These are phyloP conservation scores for Vararia minispora DNA, from an alignment of 768 basidiomycete species.

Conservation along the genomic window DNA sequence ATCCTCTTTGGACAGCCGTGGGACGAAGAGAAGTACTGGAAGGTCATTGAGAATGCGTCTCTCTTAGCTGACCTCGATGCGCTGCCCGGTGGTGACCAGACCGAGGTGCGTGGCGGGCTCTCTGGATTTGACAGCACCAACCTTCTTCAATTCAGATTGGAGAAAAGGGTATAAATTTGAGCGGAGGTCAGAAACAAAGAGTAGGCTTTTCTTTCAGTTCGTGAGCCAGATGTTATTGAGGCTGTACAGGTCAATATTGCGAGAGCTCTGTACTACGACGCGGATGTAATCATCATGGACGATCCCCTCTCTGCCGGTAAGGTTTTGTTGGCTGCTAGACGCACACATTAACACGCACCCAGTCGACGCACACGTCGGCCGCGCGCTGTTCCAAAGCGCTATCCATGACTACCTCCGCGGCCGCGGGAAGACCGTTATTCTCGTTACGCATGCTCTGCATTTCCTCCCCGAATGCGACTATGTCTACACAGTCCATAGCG, in stretches of 20 bases:
- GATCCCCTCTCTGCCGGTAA: conserved; percentile 55
- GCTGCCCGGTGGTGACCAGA: conserved; percentile 60
- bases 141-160: conserved; percentile 36
- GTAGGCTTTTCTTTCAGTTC: conserved; percentile 20
- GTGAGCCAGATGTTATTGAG: too few relatives aligned
- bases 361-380: conserved; percentile 72
- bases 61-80: conserved; percentile 54
- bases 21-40: conserved; percentile 58
- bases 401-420: conserved; percentile 36
- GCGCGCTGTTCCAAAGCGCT: conserved; percentile 55
- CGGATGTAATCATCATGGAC: conserved; percentile 51
- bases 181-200: conserved; percentile 57
- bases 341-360: conserved; percentile 15
- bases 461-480: conserved; percentile 41
- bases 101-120: conserved; percentile 36
- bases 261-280: conserved; percentile 53
- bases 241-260: conserved; percentile 50
- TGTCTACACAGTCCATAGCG: conserved; percentile 35
- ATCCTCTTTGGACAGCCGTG: conserved; percentile 55
- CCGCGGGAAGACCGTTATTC: conserved; percentile 38
- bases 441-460: conserved; percentile 47
- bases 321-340: conserved; percentile 5
- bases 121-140: not conserved
- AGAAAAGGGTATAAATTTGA: conserved; percentile 58
- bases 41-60: conserved; percentile 43